Evolutionary conservation across 2,329 filamentous ascomycete species (phyloP), one percentile per base, ranked within the genome.

Genomic region (Diaporthe vaccinii): DNA sequence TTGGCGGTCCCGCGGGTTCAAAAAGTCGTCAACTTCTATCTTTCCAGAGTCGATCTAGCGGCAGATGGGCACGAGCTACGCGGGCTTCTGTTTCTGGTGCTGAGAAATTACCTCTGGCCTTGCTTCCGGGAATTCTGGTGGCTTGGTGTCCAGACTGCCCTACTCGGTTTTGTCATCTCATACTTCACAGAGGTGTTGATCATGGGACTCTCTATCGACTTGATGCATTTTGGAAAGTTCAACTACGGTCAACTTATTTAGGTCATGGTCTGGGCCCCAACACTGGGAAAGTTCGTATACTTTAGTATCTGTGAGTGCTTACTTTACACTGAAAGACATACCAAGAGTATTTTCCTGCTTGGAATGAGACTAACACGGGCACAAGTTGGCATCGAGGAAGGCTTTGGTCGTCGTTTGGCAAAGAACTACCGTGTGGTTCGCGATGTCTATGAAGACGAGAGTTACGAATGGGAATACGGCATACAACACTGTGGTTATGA

Each of bases 381-480:
- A 17, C 34, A 41, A 61, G 58, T 61, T 41, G 58, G 58, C 8
- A 61, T 41, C 12, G 58, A 61, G 34, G 36, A 61, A n/a, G 58
- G 58, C 20, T 61, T 41, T 6, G 36, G 58, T 12, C 58, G 58
- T 61, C 58, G 36, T 22, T 61, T 61, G n/a, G 58, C 58, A 25
- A 39, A 36, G 58, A 61, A 41, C 6, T 61, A 61, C 34, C 20
- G 22, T 4, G 58, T 61, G 36, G 58, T 61, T 61, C 58, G 58
- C 12, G 22, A 41, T 17, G 58, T 61, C 25, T 17, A 41, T 20
- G 58, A 41, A 39, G 12, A 36, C 12, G 17, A 41, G 34, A n/a
- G 14, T 41, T 4, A 61, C 22, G 36, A 39, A 12, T 25, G 36
- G 36, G 22, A 41, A 25, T 41, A 25, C 59, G 59, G 39, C 20